Percentiles rank a stretch among this genome's conserved stretches.
These are phyloP conservation scores for Colletotrichum shisoi DNA, from an alignment of 2,329 filamentous ascomycete genomes.

Conservation along the genomic window DNA sequence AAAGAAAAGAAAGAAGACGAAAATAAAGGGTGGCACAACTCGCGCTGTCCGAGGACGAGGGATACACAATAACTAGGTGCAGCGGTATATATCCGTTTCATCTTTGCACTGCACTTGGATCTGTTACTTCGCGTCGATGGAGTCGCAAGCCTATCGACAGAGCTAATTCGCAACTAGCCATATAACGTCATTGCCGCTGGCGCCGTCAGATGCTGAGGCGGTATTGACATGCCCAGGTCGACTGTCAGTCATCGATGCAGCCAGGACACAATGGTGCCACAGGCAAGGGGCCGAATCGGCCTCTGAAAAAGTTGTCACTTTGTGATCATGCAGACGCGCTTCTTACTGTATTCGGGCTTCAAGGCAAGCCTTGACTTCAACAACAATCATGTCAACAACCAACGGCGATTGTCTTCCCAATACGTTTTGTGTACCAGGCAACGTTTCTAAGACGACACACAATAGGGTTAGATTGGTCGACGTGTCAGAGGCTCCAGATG, in stretches of 20 bases:
- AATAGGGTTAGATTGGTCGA: slow-evolving; percentile 21
- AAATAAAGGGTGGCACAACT: neutral
- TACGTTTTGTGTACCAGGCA: neutral
- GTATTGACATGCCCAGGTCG: neutral
- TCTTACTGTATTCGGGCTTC: too few relatives aligned
- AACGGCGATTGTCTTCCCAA: neutral
- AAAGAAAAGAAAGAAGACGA: slow-evolving; percentile 16
- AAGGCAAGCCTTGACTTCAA: neutral
- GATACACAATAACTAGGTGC: neutral
- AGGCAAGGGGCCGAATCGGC: neutral
- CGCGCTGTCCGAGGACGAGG: neutral
- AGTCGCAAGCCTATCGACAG: neutral
- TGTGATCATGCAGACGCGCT: neutral
- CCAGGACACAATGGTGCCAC: neutral
- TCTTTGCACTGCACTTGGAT: neutral
- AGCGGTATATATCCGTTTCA: neutral
- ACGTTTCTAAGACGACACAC: slow-evolving; percentile 30
- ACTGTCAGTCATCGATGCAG: neutral
- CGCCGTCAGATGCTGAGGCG: neutral
- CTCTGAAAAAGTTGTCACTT: neutral
- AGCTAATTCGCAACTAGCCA: neutral
- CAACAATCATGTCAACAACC: neutral
- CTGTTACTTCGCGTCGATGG: neutral
- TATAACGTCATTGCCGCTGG: neutral
- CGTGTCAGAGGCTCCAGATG: slow-evolving; percentile 23